Percentiles rank a stretch among this genome's conserved stretches.
These are phyloP conservation scores for Phoma herbarum DNA, from an alignment of 2,329 filamentous ascomycete genomes.

Conservation along the genomic window DNA sequence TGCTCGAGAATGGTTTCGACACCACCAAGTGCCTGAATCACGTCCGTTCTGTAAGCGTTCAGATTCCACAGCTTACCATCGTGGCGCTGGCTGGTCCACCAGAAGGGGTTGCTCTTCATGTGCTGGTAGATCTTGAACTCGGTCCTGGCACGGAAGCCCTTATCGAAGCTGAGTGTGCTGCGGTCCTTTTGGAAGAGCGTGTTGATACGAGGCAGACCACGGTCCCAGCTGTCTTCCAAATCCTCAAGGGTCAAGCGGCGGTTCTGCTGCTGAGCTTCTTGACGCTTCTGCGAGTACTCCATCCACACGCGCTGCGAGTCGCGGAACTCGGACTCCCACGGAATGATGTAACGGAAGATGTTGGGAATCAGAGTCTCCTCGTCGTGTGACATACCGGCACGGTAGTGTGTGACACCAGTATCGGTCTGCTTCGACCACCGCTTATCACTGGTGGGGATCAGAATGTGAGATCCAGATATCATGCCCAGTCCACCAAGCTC, in stretches of 20 bases:
- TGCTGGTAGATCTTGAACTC: slow-evolving; percentile 99
- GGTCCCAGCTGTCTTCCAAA: slow-evolving; percentile 97
- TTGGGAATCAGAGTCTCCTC: slow-evolving; percentile 98
- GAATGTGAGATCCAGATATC: slow-evolving; percentile 98
- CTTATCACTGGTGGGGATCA: slow-evolving; percentile 97
- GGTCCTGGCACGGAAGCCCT: slow-evolving; percentile 92
- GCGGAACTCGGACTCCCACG: slow-evolving; percentile 98
- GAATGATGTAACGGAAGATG: slow-evolving; percentile 99
- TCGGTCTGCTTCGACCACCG: slow-evolving; percentile 99
- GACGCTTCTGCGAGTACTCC: slow-evolving; percentile 96
- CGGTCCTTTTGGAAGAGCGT: slow-evolving; percentile 98
- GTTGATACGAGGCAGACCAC: slow-evolving; percentile 96
- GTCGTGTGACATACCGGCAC: slow-evolving; percentile 96
- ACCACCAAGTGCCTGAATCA: slow-evolving; percentile 94
- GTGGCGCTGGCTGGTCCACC: slow-evolving; percentile 98
- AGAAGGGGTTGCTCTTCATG: slow-evolving; percentile 99
- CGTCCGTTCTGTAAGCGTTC: slow-evolving; percentile 94
- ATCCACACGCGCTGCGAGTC: slow-evolving; percentile 99
- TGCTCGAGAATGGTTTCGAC: slow-evolving; percentile 98
- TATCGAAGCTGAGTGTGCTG: slow-evolving; percentile 96
- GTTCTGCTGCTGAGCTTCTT: slow-evolving; percentile 97
- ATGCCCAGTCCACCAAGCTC: slow-evolving; percentile 96
- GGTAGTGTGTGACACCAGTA: slow-evolving; percentile 94
- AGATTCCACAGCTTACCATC: slow-evolving; percentile 98
- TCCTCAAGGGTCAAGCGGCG: slow-evolving; percentile 93